Evolutionary conservation across 768 basidiomycete genomes (phyloP), one percentile per base, ranked within the genome.

Genomic region (Panellus pusillus): DNA sequence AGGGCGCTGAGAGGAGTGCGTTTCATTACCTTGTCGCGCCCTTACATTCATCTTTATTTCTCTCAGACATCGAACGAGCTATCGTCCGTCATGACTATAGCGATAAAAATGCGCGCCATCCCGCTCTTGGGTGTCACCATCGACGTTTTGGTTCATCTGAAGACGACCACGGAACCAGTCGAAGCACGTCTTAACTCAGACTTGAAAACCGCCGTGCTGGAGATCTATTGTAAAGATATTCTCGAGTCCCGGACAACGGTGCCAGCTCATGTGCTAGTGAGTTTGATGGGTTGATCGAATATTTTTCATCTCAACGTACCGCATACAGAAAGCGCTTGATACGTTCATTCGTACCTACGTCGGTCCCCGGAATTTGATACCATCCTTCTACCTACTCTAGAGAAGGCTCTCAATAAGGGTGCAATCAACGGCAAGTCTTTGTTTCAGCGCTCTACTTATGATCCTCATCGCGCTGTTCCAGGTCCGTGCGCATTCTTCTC

Each of bases 101-200:
- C 53, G 12, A 24, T 57, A 32, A 44, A 57, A 20, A 45, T 57
- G 31, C 55, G 55, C 59, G 54, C 40, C 6, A 51, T 61, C 32
- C 73, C 86, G 1, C 71, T 98, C 3, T 66, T 94, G 4, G 84
- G 91, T 2, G 78, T 84, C 8, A 76, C 84, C 1, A 67, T 92
- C 45, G 85, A 86, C 58, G 93, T 95, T 13, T 72, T 82, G 7
- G 72, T 88, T 20, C 81, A 85, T 17, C 71, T 94, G 27, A 88
- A 86, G 68, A 66, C 67, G 83, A 44, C 69, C 78, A 41, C 70
- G 69, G 47, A 75, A 76, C 18, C 62, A 74, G 53, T 83, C 83
- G 74, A 81, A 78, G 58, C 40, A 52, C 51, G 24, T 14, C n/a
- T 13, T 55, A 32, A 29, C 27, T 31, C 36, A 2, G 36, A 31